Evolutionary conservation across 2,329 filamentous ascomycete genomes (phyloP).

Genomic region (Podosphaera fusca): DNA sequence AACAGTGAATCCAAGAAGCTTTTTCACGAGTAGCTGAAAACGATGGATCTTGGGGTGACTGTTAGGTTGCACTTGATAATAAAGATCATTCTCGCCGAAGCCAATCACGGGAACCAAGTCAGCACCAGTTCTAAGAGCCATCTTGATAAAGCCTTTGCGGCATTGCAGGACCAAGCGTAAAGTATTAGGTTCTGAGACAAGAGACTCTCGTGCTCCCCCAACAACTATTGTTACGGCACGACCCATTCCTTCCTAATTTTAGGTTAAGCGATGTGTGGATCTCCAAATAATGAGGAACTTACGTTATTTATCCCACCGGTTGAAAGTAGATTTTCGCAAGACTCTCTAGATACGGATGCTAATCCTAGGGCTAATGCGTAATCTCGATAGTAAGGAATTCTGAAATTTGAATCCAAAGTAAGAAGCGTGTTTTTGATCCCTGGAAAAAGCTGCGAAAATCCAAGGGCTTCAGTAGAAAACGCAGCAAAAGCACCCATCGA

Average conservation of each 20-base stretch:
- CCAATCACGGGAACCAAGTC: slow-evolving; percentile 79
- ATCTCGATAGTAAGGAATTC: slow-evolving; percentile 79
- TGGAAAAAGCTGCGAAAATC: slow-evolving; percentile 70
- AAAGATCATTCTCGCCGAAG: slow-evolving; percentile 91
- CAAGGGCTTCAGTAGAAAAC: slow-evolving; percentile 74
- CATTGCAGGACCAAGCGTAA: slow-evolving; percentile 59
- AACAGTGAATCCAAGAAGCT: slow-evolving; percentile 73
- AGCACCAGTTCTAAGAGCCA: slow-evolving; percentile 77
- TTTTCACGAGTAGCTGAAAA: slow-evolving; percentile 65
- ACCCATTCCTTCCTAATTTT: slow-evolving; percentile 49
- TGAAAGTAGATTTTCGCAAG: slow-evolving; percentile 68
- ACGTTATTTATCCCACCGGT: slow-evolving; percentile 47
- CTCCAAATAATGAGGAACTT: slow-evolving; percentile 1
- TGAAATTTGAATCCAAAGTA: slow-evolving; percentile 90
- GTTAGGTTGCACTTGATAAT: slow-evolving; percentile 64
- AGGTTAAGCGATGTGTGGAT: not conserved
- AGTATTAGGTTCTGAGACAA: slow-evolving; percentile 62
- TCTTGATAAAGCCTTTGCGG: slow-evolving; percentile 81
- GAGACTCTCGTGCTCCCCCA: slow-evolving; percentile 74
- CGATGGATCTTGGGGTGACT: slow-evolving; percentile 60
- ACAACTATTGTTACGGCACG: slow-evolving; percentile 93
- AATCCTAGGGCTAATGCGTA: slow-evolving; percentile 80
- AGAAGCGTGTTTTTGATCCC: slow-evolving; percentile 86
- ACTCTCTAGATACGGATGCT: slow-evolving; percentile 72
- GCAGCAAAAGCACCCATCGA: slow-evolving; percentile 86